Evolutionary conservation across 192 early-diverging fungal genomes (phyloP), one percentile per base, ranked within the genome.

Genomic region (Coemansia sp.): DNA sequence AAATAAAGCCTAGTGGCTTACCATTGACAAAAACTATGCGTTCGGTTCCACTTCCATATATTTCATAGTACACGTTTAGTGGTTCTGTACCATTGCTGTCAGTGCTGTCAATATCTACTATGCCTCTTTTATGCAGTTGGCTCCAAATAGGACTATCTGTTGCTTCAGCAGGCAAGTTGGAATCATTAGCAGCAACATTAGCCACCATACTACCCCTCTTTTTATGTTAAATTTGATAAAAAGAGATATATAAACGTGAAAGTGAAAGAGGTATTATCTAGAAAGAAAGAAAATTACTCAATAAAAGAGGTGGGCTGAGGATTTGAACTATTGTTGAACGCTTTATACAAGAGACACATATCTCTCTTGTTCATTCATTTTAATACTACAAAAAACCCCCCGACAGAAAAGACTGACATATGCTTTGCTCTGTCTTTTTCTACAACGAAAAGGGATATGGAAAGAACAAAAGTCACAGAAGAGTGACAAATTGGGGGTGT

Each of bases 81-180:
- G 37, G 40, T 0, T 23, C 18, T 13, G 12, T 56, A 21, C n/a
- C 12, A 8, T 54, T 18, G 59, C 5, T 58, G 5, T 56, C 32
- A 19, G 45, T 65, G 54, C 32, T 19, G 23, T 42, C 38, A 23
- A 81, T 50, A 54, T 72, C 44, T 9, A 81, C 43, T 5, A 61
- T 68, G 40, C 74, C 79, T 68, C 79, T 70, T 63, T 76, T 82
- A 3, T 62, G 18, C 15, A 82, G 74, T 4, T 68, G 65, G n/a
- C 67, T 65, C 67, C 65, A 68, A 48, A 81, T 72, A 11, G 79
- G 79, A 38, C 79, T 81, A 61, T 81, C 74, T 10, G 67, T 38
- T 19, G 70, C 67, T 61, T 76, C 70, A 37, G 71, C 74, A 4
- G 79, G 79, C 79, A 81, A 70, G 6, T 67, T 76, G 5, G 71